Percentiles rank a stretch among this genome's conserved stretches.
Conservation (phyloP, 1,284 basidiomycete genomes). For the Cutaneotrichosporon mucoides region DNA sequence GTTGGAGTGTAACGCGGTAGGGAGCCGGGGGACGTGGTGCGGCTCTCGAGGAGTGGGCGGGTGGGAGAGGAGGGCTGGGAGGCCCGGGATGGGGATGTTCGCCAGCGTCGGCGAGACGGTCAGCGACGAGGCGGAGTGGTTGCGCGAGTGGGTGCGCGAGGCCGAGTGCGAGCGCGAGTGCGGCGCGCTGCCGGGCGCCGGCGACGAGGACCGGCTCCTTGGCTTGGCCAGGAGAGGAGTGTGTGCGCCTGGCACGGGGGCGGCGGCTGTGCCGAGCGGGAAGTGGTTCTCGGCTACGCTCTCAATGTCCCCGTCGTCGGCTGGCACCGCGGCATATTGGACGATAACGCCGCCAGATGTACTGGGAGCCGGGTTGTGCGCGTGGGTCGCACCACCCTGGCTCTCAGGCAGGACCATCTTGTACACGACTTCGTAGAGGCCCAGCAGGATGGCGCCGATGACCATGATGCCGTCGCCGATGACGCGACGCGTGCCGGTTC, state of each 20-base stretch:
- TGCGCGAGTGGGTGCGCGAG: not conserved
- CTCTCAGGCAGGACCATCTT: slow-evolving; percentile 47
- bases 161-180: not conserved
- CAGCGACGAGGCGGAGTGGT: not conserved
- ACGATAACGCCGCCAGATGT: not conserved
- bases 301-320: slow-evolving; percentile 1
- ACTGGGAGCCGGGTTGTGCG: not conserved
- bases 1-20: slow-evolving; percentile 46
- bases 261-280: slow-evolving; percentile 3
- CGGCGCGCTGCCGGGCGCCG: not conserved
- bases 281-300: slow-evolving; percentile 15
- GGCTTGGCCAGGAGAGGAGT: slow-evolving; percentile 12
- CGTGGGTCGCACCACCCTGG: slow-evolving; percentile 29
- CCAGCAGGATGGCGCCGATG: slow-evolving; percentile 42
- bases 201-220: not conserved
- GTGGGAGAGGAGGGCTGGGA: not conserved
- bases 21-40: slow-evolving; percentile 24
- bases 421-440: slow-evolving; percentile 50
- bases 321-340: slow-evolving; percentile 1
- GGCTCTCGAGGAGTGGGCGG: not conserved
- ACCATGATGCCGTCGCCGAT: slow-evolving; percentile 48
- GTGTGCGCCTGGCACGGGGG: not conserved
- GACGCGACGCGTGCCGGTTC: slow-evolving; percentile 24
- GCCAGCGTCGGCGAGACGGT: not conserved
- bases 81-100: not conserved